Base-by-base conservation (phyloP, 148 eudicot species). In the Arbutus unedo region DNA sequence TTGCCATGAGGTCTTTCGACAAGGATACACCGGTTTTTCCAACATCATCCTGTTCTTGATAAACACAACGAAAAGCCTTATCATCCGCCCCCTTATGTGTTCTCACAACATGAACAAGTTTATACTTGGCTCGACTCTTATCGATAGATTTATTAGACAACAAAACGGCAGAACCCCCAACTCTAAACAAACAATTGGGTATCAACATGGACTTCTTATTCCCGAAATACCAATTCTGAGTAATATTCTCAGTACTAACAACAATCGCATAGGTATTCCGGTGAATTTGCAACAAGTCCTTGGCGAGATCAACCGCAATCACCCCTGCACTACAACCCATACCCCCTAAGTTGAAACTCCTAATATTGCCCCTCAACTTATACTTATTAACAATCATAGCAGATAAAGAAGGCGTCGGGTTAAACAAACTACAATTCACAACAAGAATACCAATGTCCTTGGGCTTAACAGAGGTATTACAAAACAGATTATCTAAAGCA, bases 391-490 rank as follows among this genome's bases (percentile, higher is more conserved):
- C 80, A 38, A 82, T 82, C 84, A 82, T 75, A 41, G 84, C 80
- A 19, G 84, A 82, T 1, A 76, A 57, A 0, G 84, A 82, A 3
- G 83, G 83, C 0, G 77, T 81, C 11, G 83, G 83, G 19, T 81
- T 81, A 54, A 81, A 81, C 83, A 81, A 71, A 18, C 90, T 85
- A 64, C 86, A 81, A 62, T 85, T 88, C 57, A 88, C 86, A 18
- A 85, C 83, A 21, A 88, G 77, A 38, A 88, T 73, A 14, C 88
- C 84, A 25, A 88, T 88, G 23, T 85, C 86, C 78, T 84, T 84
- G 4, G 88, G 84, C 25, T 84, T 82, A 8, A 88, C 76, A 19
- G 21, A 15, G 4, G 85, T 88, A 44, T 64, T 55, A 10, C 76
- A 41, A 68, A 88, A 79, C 3, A 88, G 70, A n/a, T 54, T 81